Evolutionary conservation across 306 rosid species (phyloP), one percentile per base, ranked within the genome.

Genomic region (Castanospermum australe): DNA sequence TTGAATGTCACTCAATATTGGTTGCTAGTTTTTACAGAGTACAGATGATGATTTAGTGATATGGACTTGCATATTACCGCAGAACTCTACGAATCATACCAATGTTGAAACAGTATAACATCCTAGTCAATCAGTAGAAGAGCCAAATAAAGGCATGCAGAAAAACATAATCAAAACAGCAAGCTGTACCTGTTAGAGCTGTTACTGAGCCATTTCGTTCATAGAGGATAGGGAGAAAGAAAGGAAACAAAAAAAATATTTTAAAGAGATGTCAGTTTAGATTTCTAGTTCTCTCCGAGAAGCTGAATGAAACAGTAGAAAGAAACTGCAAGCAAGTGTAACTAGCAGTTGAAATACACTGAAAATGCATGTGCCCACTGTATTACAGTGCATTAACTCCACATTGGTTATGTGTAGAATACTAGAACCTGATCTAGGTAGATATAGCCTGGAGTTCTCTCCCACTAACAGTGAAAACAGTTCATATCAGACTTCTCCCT

Each of bases 101-200:
- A 71, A 30, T 7, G n/a, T 28, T 39, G 9, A 52, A 78, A 21
- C 11, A 67, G 48, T 21, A 17, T 42, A 8, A 28, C 25, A 38
- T 39, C 18, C 3, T 36, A 50, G 48, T 63, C 66, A 66, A 75
- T 33, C 51, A 15, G n/a, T 21, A 33, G 61, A 25, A 74, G 15
- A 65, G 71, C 57, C 66, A 67, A 41, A 59, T 44, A 33, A 59
- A 15, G 55, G 73, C 67, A 82, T 51, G 20, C 21, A 51, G 8
- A 42, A 41, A 35, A 59, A 33, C 30, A 48, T 24, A 59, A 61
- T 15, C 67, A 21, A 3, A 71, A 50, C 2, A 18, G 36, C 7
- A 21, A 71, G 28, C 62, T 51, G 39, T 35, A 71, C 21, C 62
- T 51, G 39, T 35, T 17, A 39, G 22, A 30, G 44, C 65, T 12